Percentiles rank a stretch among this genome's conserved stretches.
These are phyloP conservation scores for Talaromyces adpressus DNA, from an alignment of 495 filamentous ascomycete species.

Conservation along the genomic window DNA sequence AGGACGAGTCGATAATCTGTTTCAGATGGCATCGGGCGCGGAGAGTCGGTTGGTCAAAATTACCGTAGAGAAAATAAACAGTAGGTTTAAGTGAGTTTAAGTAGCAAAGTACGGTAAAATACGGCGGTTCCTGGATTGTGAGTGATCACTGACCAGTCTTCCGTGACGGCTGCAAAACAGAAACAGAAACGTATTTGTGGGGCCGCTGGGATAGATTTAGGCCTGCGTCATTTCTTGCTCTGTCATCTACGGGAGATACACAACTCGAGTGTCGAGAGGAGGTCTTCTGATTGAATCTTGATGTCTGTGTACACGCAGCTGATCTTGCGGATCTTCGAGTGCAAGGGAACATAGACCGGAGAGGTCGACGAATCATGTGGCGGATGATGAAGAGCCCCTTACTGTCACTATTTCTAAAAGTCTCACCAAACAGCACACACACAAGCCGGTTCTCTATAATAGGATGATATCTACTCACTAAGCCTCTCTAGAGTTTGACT, in stretches of 20 bases:
- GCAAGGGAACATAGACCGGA: not conserved
- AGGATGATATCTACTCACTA: not conserved
- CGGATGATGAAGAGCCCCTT: not conserved
- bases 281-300: not conserved
- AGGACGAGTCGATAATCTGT: not conserved
- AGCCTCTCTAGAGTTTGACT: not conserved
- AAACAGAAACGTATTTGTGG: not conserved
- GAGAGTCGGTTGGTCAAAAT: not conserved
- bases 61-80: not conserved
- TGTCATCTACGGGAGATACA: not conserved
- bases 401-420: not conserved
- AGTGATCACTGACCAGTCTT: not conserved
- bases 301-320: not conserved
- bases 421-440: not conserved
- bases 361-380: not conserved
- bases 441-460: not conserved
- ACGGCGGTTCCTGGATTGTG: not conserved
- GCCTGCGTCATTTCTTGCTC: not conserved
- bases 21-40: not conserved
- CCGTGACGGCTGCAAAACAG: slow-evolving; percentile 3
- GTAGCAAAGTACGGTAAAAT: not conserved
- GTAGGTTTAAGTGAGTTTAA: not conserved
- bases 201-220: not conserved
- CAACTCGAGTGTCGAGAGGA: not conserved
- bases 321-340: not conserved